Evolutionary conservation across 108 stramenopile species (phyloP), one percentile per base, ranked within the genome.

Genomic region (Conticribra weissflogii): DNA sequence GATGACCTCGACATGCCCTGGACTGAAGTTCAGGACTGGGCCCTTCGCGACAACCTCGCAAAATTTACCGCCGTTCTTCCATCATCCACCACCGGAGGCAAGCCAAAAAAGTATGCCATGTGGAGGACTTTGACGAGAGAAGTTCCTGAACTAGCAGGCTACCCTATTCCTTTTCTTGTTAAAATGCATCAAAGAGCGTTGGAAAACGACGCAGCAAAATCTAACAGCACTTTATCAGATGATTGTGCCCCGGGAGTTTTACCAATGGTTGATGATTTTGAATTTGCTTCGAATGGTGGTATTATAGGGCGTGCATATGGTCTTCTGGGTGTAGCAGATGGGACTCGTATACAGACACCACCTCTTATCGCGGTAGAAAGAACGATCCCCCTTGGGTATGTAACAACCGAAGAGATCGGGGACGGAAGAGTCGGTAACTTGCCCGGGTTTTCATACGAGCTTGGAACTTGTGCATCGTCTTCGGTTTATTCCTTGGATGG

Each of bases 51-150:
- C 63, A 80, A 83, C 41, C 23, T 88, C 0, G 60, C 80, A 18
- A 80, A 86, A 52, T 93, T 78, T 61, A 85, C 85, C 0, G 69
- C 87, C 5, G 44, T 64, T 25, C 77, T 86, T 47, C 80, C 85
- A 44, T 21, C 72, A 29, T 32, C 72, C 12, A 27, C 51, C n/a
- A 44, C 17, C 2, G 54, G 36, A 16, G 50, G 21, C 9, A 51
- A 14, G 8, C n/a, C 72, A 12, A 52, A 59, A 31, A 49, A 63
- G 3, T 81, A 76, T 58, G 85, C 79, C 23, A 68, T 89, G 34
- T 94, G 93, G 93, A 74, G 90, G 64, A 83, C 83, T 3, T 57
- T 94, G 72, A 31, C 68, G n/a, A 28, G 83, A 60, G 90, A 94
- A 55, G 76, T 85, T 17, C 66, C 86, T 0, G 93, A 91, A 71